These are phyloP conservation scores for Secale cereale DNA, from an alignment of 176 grass and related monocot genomes.

Conservation along the genomic window DNA sequence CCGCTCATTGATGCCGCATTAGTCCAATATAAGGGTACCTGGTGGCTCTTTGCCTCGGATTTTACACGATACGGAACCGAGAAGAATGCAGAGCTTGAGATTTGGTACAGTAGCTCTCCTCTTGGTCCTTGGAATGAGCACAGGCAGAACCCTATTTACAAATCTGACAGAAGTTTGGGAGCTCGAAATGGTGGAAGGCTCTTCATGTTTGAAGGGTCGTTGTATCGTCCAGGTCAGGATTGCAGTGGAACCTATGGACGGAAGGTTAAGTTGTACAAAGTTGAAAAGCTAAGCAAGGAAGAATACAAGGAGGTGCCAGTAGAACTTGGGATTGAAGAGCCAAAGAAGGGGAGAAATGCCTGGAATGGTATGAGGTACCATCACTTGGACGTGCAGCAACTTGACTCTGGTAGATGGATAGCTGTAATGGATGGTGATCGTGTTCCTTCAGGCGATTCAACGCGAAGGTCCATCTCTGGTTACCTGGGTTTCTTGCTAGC, in stretches of 20 bases:
- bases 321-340: slow-evolving; percentile 65
- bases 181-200: slow-evolving; percentile 92
- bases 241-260: slow-evolving; percentile 85
- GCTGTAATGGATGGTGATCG: slow-evolving; percentile 96
- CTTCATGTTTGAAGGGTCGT: slow-evolving; percentile 74
- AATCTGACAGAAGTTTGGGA: slow-evolving; percentile 84
- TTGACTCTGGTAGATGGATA: slow-evolving; percentile 83
- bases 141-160: slow-evolving; percentile 91
- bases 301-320: slow-evolving; percentile 81
- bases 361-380: slow-evolving; percentile 99
- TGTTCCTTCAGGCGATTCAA: slow-evolving; percentile 85
- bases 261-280: slow-evolving; percentile 66
- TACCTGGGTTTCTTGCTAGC: slow-evolving; percentile 47
- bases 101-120: slow-evolving; percentile 85
- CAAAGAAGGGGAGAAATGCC: slow-evolving; percentile 89
- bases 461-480: slow-evolving; percentile 59
- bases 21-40: slow-evolving; percentile 64
- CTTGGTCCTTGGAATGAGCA: slow-evolving; percentile 95
- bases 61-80: slow-evolving; percentile 79
- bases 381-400: slow-evolving; percentile 80
- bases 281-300: slow-evolving; percentile 91
- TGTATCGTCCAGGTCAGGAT: slow-evolving; percentile 93
- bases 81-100: slow-evolving; percentile 99
- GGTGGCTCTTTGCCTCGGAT: slow-evolving; percentile 92
- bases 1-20: slow-evolving; percentile 82